These are phyloP conservation scores for Boletus tomentosulus DNA, from an alignment of 768 basidiomycete genomes.

Conservation along the genomic window DNA sequence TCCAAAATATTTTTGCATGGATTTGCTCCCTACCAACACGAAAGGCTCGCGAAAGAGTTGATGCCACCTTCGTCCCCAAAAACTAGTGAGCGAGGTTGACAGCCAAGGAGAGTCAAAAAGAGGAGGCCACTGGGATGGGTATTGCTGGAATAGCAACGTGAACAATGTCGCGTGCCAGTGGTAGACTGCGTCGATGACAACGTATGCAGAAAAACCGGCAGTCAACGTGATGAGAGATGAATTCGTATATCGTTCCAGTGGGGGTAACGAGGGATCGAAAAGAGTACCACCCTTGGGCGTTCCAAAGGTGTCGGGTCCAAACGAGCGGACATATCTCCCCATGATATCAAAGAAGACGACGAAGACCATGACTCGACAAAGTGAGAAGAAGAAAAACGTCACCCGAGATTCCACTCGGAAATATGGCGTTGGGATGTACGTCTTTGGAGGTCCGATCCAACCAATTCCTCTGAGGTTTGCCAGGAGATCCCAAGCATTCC, in stretches of 20 bases:
- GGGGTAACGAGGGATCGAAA: constrained; percentile 32
- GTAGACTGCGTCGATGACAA: constrained; percentile 42
- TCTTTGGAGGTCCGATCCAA: constrained; percentile 17
- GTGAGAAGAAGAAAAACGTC: constrained; percentile 15
- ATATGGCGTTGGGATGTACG: constrained; percentile 11
- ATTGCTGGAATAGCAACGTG: constrained; percentile 44
- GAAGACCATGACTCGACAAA: constrained; percentile 8
- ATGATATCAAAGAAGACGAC: constrained; percentile 5
- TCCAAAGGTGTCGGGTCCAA: constrained; percentile 40
- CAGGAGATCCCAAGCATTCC: constrained; percentile 27
- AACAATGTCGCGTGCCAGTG: constrained; percentile 40
- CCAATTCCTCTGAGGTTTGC: constrained; percentile 27
- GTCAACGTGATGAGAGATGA: constrained; percentile 45
- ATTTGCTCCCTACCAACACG: constrained; percentile 45
- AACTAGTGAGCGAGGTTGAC: constrained; percentile 52
- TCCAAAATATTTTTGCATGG: constrained; percentile 42
- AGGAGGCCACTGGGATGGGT: constrained; percentile 58
- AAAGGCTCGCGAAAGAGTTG: constrained; percentile 60
- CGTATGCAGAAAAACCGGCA: constrained; percentile 34
- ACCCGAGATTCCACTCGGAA: constrained; percentile 18
- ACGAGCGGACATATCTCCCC: constrained; percentile 1
- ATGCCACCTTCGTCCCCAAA: constrained; percentile 67
- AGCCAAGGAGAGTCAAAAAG: constrained; percentile 55
- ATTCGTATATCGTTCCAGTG: constrained; percentile 34
- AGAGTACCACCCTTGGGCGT: constrained; percentile 33